These are phyloP conservation scores for Fusarium pseudograminearum DNA, from an alignment of 2,329 filamentous ascomycete genomes.

Conservation along the genomic window DNA sequence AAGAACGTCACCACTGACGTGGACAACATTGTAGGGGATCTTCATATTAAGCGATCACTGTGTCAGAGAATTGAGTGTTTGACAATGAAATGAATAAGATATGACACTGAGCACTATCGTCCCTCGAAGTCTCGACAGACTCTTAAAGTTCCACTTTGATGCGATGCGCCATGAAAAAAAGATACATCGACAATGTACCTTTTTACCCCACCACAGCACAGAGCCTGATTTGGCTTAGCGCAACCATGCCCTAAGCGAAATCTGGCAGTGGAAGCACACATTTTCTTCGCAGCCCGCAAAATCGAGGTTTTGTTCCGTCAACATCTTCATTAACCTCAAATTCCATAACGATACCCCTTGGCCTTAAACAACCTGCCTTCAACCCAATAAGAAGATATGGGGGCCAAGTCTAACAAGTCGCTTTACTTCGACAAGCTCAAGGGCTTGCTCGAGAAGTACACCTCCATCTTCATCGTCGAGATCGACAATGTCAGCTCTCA, in stretches of 20 bases:
- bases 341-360: slow-evolving; percentile 57
- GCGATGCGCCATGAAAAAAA: slow-evolving; percentile 47
- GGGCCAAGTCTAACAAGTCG: slow-evolving; percentile 97
- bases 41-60: slow-evolving; percentile 52
- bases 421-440: slow-evolving; percentile 99
- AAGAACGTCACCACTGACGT: slow-evolving; percentile 67
- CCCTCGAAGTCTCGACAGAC: slow-evolving; percentile 24
- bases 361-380: slow-evolving; percentile 99
- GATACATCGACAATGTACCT: slow-evolving; percentile 52
- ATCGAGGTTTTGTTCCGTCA: slow-evolving; percentile 13
- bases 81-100: background rate
- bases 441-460: slow-evolving; percentile 94
- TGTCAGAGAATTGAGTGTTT: background rate
- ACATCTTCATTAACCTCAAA: slow-evolving; percentile 43
- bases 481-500: slow-evolving; percentile 99
- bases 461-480: slow-evolving; percentile 95
- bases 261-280: slow-evolving; percentile 47
- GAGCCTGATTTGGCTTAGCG: slow-evolving; percentile 46
- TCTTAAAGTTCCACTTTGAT: slow-evolving; percentile 35
- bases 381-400: slow-evolving; percentile 92
- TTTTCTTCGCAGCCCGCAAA: slow-evolving; percentile 33
- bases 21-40: slow-evolving; percentile 75
- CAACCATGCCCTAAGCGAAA: slow-evolving; percentile 54
- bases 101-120: slow-evolving; percentile 20
- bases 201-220: slow-evolving; percentile 12